Evolutionary conservation across 257 asterid genomes (phyloP), one percentile per base, ranked within the genome.

Genomic region (Scutellaria baicalensis): DNA sequence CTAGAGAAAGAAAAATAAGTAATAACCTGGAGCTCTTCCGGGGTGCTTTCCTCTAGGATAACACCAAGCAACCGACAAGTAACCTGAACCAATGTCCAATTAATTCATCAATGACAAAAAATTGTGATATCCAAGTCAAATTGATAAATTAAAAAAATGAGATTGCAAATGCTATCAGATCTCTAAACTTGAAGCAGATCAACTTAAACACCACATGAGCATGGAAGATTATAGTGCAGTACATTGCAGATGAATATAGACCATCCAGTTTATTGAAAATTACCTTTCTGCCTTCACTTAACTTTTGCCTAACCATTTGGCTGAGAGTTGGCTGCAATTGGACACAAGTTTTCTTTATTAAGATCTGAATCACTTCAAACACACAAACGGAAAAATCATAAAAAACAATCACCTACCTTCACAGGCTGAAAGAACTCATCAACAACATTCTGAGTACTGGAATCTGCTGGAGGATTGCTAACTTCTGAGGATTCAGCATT

Each of bases 241-340:
- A n/a, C 72, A 44, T 36, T 60, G 69, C 55, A 23, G 42, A 74
- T 52, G 64, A 75, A 52, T 45, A 52, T 35, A 51, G 31, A 56
- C 39, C 57, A 52, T 8, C 27, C 9, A 64, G 58, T n/a, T 54
- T 17, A 52, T 50, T 52, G 54, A 62, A 49, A 21, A 73, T 77
- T 83, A 92, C 98, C 98, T 92, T 92, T 81, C 95, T 88, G 80
- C 97, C 98, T 82, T 88, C 97, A 62, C 86, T 81, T 73, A 92
- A 75, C 84, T 93, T 85, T 79, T 90, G 96, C 70, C 93, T 85
- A 75, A 92, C 88, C 67, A 86, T 79, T 77, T 92, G 95, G 78
- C 89, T 83, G 65, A 92, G 83, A 76, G 97, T 89, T 77, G 91
- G 95, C 97, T 90, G 95, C 83, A 78, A 62, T 69, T 57, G 35